A percentile compares a stretch with the other conserved stretches of the same genome.
Conservation (phyloP, 148 eudicot genomes). For the Fagopyrum esculentum region DNA sequence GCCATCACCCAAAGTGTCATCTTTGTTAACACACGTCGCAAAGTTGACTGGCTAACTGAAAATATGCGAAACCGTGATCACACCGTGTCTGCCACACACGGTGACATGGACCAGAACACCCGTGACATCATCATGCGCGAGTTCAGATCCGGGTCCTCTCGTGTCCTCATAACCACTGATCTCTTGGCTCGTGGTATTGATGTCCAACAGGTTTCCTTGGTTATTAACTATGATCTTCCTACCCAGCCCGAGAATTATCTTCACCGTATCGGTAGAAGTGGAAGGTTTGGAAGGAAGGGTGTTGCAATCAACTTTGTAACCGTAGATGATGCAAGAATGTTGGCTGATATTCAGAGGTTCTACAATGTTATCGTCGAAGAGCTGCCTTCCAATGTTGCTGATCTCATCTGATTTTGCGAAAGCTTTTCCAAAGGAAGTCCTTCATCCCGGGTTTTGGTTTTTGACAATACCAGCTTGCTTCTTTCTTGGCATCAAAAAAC, state of each 20-base stretch:
- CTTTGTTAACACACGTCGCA: conserved; percentile 28
- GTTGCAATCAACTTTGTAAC: conserved; percentile 31
- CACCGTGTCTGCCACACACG: conserved; percentile 21
- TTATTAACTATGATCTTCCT: conserved; percentile 28
- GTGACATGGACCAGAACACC: conserved; percentile 27
- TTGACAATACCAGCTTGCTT: background rate
- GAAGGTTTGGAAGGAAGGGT: conserved; percentile 21
- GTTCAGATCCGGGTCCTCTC: conserved; percentile 29
- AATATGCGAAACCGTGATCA: conserved; percentile 28
- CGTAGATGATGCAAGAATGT: conserved; percentile 23
- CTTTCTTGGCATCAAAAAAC: background rate
- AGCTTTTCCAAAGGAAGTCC: background rate
- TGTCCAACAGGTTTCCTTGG: conserved; percentile 29
- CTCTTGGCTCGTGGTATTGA: conserved; percentile 30
- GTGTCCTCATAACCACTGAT: conserved; percentile 31
- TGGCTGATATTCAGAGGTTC: conserved; percentile 27
- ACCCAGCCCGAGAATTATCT: conserved; percentile 32
- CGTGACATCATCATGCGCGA: conserved; percentile 29
- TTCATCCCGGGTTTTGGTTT: background rate
- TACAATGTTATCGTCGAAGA: conserved; percentile 25
- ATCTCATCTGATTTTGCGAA: conserved; percentile 7
- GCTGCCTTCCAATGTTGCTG: conserved; percentile 21
- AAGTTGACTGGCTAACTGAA: conserved; percentile 31
- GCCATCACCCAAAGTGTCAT: conserved; percentile 25
- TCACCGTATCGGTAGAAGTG: conserved; percentile 29